Conservation (phyloP, 495 filamentous ascomycete species). For the Rostrohypoxylon terebratum region DNA sequence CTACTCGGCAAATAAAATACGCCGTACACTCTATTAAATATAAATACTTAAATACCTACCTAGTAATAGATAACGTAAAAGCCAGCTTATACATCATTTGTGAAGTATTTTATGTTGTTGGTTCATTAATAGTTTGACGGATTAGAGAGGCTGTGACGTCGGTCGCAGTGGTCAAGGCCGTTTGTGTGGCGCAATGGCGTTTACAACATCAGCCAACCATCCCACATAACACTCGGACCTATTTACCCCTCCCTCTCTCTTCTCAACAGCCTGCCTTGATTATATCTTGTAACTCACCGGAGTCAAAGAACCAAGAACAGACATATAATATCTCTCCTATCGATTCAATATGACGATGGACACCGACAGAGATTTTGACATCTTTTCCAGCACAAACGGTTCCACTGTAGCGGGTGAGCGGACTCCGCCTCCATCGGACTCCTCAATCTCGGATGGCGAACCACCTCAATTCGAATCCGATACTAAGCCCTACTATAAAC, state of each 20-base stretch:
- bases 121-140: background rate
- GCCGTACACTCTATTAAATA: too few relatives aligned
- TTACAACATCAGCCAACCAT: background rate
- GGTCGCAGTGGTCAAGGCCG: conserved; percentile 13
- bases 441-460: conserved; percentile 2
- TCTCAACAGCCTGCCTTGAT: background rate
- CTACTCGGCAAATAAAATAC: too few relatives aligned
- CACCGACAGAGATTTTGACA: background rate
- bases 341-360: background rate
- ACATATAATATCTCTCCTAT: background rate
- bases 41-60: too few relatives aligned
- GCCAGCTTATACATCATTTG: too few relatives aligned
- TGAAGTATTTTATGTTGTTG: too few relatives aligned
- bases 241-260: conserved; percentile 28
- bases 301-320: background rate
- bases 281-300: background rate
- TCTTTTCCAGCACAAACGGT: conserved; percentile 4
- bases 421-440: conserved; percentile 19
- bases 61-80: too few relatives aligned
- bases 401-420: conserved; percentile 17
- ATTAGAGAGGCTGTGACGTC: background rate
- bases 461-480: background rate
- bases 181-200: conserved; percentile 11
- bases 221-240: too few relatives aligned
- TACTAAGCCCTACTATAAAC: background rate